Evolutionary conservation across 768 basidiomycete genomes (phyloP).

Genomic region (Rhodotorula kratochvilovae): DNA sequence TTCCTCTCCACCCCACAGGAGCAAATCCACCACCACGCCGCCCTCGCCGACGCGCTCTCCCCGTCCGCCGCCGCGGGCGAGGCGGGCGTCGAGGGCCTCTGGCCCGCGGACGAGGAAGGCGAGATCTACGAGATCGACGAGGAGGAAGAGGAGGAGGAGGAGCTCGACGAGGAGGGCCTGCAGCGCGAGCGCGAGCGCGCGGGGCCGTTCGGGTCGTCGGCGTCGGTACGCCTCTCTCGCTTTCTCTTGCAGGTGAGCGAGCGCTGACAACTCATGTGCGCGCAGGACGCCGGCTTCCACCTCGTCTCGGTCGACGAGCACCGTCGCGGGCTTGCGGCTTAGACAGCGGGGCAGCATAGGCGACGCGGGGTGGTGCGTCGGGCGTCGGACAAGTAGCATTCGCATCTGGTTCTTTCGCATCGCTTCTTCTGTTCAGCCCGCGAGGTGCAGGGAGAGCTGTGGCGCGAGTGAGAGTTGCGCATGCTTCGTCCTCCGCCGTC

Average conservation of each 20-base stretch:
- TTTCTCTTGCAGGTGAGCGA: neutral
- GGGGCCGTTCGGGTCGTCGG: neutral
- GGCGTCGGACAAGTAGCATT: too few relatives aligned
- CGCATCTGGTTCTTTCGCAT: too few relatives aligned
- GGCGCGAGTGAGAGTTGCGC: too few relatives aligned
- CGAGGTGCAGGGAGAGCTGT: too few relatives aligned
- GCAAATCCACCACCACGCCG: constrained; percentile 36
- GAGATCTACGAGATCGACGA: neutral
- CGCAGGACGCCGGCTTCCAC: neutral
- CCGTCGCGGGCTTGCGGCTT: neutral
- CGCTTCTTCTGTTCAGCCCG: too few relatives aligned
- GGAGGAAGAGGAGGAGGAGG: constrained; percentile 7
- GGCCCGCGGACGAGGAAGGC: neutral
- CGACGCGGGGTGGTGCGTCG: too few relatives aligned
- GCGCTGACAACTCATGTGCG: neutral
- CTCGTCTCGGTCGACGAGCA: neutral
- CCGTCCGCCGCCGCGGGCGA: neutral
- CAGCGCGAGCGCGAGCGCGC: neutral
- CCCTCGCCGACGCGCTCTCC: constrained; percentile 28
- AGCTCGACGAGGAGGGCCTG: neutral
- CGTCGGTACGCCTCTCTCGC: neutral
- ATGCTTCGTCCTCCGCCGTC: too few relatives aligned
- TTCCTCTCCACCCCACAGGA: constrained; percentile 1
- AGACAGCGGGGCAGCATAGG: too few relatives aligned
- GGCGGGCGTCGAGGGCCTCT: neutral